phyloP scores from a whole-genome alignment of 2,329 filamentous ascomycete species.

The Hortaea sp. region DNA sequence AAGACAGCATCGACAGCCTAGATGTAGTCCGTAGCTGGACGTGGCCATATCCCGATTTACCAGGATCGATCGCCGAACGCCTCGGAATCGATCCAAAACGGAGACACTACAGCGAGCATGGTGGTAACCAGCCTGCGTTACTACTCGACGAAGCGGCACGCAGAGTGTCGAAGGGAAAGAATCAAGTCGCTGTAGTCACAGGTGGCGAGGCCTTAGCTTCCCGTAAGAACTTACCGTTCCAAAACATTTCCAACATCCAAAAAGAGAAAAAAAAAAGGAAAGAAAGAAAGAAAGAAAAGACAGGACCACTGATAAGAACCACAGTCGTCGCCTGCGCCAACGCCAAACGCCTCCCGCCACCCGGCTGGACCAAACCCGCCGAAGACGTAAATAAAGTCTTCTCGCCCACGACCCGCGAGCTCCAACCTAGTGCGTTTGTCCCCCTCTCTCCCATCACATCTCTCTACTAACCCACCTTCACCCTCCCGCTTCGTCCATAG shows the following conservation, averaged over 20 bases:
- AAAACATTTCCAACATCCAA: too few relatives aligned
- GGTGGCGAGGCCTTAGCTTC: slow-evolving; percentile 58
- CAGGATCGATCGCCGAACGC: slow-evolving; percentile 41
- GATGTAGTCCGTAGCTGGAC: slow-evolving; percentile 55
- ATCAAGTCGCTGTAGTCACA: slow-evolving; percentile 48
- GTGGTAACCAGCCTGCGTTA: slow-evolving; percentile 52
- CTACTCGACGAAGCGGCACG: slow-evolving; percentile 55
- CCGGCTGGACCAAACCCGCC: slow-evolving; percentile 47
- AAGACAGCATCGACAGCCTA: slow-evolving; percentile 46
- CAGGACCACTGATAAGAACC: background rate
- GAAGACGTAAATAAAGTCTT: slow-evolving; percentile 40
- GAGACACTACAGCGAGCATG: slow-evolving; percentile 46
- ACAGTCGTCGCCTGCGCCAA: slow-evolving; percentile 44
- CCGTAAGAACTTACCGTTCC: too few relatives aligned
- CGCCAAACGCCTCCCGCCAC: slow-evolving; percentile 45
- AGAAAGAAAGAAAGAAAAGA: too few relatives aligned
- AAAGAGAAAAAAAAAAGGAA: too few relatives aligned
- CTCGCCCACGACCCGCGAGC: slow-evolving; percentile 39
- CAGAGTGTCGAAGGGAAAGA: slow-evolving; percentile 44
- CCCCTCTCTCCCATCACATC: too few relatives aligned
- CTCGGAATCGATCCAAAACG: slow-evolving; percentile 41
- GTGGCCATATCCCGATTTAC: slow-evolving; percentile 53
- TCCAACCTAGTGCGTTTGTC: slow-evolving; percentile 21
- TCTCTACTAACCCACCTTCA: too few relatives aligned
- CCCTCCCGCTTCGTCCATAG: slow-evolving; percentile 25